Percentiles rank a stretch among this genome's conserved stretches.
These are phyloP conservation scores for Leucogyrophana mollusca DNA, from an alignment of 768 basidiomycete species.

Conservation along the genomic window DNA sequence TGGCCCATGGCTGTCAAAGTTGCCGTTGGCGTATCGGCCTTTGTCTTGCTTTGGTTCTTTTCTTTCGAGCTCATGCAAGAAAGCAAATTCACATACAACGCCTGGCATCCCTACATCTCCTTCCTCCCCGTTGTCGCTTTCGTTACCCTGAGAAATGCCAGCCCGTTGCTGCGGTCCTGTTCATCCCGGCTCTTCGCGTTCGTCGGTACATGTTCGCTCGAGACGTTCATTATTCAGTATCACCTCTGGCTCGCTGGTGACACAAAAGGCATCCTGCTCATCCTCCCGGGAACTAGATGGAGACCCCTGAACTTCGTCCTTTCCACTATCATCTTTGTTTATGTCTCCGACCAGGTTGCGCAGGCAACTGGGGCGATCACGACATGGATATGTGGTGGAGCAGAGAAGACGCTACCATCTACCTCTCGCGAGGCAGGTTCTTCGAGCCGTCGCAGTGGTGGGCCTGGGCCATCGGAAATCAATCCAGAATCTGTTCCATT, in stretches of 20 bases:
- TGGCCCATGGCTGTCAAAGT: constrained; percentile 59
- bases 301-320: constrained; percentile 77
- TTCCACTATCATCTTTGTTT: constrained; percentile 77
- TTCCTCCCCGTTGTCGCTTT: constrained; percentile 80
- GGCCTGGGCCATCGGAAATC: not conserved
- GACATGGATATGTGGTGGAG: constrained; percentile 46
- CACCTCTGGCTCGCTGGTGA: constrained; percentile 86
- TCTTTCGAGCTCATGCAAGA: constrained; percentile 74
- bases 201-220: constrained; percentile 84
- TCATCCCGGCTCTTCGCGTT: constrained; percentile 73
- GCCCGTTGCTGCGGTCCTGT: constrained; percentile 62
- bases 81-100: constrained; percentile 84
- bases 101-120: constrained; percentile 81
- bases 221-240: constrained; percentile 90
- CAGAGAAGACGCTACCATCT: constrained; percentile 22
- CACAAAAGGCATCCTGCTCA: constrained; percentile 76
- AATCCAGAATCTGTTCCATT: constrained; percentile 12
- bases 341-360: constrained; percentile 73
- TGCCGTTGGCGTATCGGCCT: constrained; percentile 46
- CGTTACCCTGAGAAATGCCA: constrained; percentile 75
- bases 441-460: not conserved
- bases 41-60: constrained; percentile 75
- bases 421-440: constrained; percentile 12
- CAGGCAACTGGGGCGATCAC: constrained; percentile 76
- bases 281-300: constrained; percentile 73